Percentiles rank a stretch among this genome's conserved stretches.
These are phyloP conservation scores for Hypoxylon sp. DNA, from an alignment of 2,329 filamentous ascomycete genomes.

Conservation along the genomic window DNA sequence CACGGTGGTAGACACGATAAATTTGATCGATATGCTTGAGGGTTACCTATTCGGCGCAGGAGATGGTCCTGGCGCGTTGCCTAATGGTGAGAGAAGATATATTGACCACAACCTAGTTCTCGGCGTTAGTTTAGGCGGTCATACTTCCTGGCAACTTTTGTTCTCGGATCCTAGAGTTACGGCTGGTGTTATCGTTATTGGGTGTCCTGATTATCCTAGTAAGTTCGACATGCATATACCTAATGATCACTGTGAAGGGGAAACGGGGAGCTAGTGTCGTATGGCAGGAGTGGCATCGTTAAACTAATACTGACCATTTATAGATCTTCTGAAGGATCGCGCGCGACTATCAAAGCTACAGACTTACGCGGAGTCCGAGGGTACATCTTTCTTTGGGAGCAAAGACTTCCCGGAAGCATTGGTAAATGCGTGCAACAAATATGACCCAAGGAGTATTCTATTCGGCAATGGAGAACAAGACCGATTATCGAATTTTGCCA, in stretches of 20 bases:
- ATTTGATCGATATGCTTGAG: constrained; percentile 83
- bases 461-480: constrained; percentile 66
- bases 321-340: constrained; percentile 81
- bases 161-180: constrained; percentile 83
- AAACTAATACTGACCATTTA: constrained; percentile 6
- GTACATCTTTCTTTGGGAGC: constrained; percentile 79
- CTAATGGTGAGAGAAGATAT: constrained; percentile 54
- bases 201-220: constrained; percentile 89
- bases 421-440: constrained; percentile 72
- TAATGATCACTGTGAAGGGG: neutral
- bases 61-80: constrained; percentile 46
- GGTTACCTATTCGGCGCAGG: constrained; percentile 76
- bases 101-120: constrained; percentile 79
- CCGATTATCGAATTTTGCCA: constrained; percentile 52
- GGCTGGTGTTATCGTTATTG: constrained; percentile 85
- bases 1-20: constrained; percentile 80
- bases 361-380: constrained; percentile 71
- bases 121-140: constrained; percentile 89
- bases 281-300: neutral
- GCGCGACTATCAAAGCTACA: constrained; percentile 78
- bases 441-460: constrained; percentile 83
- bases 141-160: constrained; percentile 87
- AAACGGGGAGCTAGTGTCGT: neutral
- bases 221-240: constrained; percentile 43
- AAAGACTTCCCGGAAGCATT: constrained; percentile 81